Conservation (phyloP, 2,329 filamentous ascomycete species). For the Gaeumannomyces tritici region DNA sequence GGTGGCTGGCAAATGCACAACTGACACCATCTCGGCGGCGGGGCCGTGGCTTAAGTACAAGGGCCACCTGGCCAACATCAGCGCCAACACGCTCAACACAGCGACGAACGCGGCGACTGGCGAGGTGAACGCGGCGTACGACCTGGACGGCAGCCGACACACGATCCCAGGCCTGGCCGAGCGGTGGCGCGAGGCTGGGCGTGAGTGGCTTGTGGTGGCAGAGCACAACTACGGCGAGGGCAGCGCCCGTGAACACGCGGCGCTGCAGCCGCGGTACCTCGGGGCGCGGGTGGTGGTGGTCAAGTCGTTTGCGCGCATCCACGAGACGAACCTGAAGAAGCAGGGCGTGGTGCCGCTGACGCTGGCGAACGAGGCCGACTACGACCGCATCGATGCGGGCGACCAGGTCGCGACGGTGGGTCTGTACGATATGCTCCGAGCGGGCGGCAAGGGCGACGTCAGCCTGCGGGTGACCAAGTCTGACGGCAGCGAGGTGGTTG, state of each 20-base stretch:
- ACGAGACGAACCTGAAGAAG: conserved; percentile 93
- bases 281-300: conserved; percentile 75
- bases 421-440: conserved; percentile 69
- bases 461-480: conserved; percentile 55
- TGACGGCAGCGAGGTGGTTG: conserved; percentile 52
- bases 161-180: conserved; percentile 83
- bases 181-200: conserved; percentile 66
- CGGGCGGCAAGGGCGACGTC: conserved; percentile 70
- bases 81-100: conserved; percentile 92
- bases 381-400: conserved; percentile 72
- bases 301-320: conserved; percentile 77
- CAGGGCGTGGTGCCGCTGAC: conserved; percentile 93
- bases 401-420: conserved; percentile 79
- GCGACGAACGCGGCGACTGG: conserved; percentile 86
- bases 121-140: conserved; percentile 88
- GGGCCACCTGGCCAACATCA: conserved; percentile 96
- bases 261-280: conserved; percentile 75
- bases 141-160: conserved; percentile 62
- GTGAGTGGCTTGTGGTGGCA: conserved; percentile 86
- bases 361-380: conserved; percentile 81
- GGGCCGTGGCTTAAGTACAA: conserved; percentile 99
- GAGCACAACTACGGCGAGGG: conserved; percentile 96
- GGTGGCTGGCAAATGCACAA: conserved; percentile 95
- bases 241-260: conserved; percentile 75
- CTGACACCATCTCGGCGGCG: conserved; percentile 94